Evolutionary conservation across 129 eudicot species (phyloP), one percentile per base, ranked within the genome.

Genomic region (Centaurea solstitialis): DNA sequence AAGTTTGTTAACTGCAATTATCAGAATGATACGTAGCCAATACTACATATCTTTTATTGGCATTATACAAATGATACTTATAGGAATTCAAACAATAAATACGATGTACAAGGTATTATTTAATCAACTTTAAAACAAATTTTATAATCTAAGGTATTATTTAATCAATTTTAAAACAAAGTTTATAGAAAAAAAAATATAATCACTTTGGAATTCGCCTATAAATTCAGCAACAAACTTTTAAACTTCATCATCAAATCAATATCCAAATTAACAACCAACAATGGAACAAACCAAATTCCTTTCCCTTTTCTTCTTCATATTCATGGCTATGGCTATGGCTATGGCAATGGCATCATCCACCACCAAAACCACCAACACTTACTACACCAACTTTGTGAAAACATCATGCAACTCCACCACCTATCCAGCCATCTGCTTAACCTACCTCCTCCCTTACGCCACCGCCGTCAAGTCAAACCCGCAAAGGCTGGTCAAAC

Each of bases 371-470:
- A 53, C 37, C 17, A 47, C 75, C 5, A 35, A 68, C 57, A 69
- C n/a, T n/a, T n/a, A 71, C 68, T 62, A 79, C 87, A 73, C 73
- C 6, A 72, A 87, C 13, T 92, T 78, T 80, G 40, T 93, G 75
- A 75, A 68, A 73, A 64, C 88, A 18, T 82, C 89, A 65, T 91
- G 98, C 76, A 87, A 80, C 37, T 28, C 76, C 41, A 85, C 94
- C 21, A 86, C 89, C 2, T 93, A 93, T 82, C 88, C 97, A 0
- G 12, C 86, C 0, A 82, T 86, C 9, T 93, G 98, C 84, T 18
- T 18, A 37, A 86, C 82, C 43, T 85, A 88, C 70, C 90, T 88
- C 57, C 67, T 74, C 9, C 94, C 94, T 5, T 91, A 86, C 68
- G 91, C 98, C 22, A 35, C 82, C 10, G 11, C 77, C 21, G 81